Conservation (phyloP, 1,284 basidiomycete species). For the Tilletia walkeri region DNA sequence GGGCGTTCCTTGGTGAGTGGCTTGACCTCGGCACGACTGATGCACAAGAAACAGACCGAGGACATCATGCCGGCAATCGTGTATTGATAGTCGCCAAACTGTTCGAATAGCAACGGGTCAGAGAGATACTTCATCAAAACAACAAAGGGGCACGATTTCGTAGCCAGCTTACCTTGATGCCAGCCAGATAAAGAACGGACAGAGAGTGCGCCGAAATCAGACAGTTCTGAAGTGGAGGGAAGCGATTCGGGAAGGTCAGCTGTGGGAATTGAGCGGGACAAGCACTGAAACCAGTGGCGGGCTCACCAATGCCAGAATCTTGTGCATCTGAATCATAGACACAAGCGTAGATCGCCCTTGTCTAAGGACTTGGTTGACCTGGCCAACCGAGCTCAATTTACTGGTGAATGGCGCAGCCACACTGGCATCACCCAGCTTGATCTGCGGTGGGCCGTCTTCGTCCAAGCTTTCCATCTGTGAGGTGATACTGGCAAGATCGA, state of each 20-base stretch:
- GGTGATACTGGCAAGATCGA: constrained; percentile 49
- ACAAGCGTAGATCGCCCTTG: constrained; percentile 54
- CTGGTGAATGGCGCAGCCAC: constrained; percentile 55
- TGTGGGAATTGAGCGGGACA: not conserved
- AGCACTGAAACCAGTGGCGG: not conserved
- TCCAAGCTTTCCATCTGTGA: constrained; percentile 48
- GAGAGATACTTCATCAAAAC: not conserved
- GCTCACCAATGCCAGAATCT: constrained; percentile 48
- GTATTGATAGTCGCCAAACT: constrained; percentile 52
- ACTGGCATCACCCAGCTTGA: constrained; percentile 52
- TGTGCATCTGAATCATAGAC: constrained; percentile 55
- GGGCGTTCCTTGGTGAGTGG: constrained; percentile 51
- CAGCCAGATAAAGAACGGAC: constrained; percentile 49
- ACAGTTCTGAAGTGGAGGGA: constrained; percentile 33
- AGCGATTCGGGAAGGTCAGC: not conserved
- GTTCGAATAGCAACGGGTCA: not conserved
- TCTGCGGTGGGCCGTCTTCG: constrained; percentile 55
- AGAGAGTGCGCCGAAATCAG: constrained; percentile 53
- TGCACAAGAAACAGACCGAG: constrained; percentile 52
- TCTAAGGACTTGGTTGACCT: constrained; percentile 48
- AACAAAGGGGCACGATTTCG: not conserved
- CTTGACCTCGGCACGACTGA: constrained; percentile 42
- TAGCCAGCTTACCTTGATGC: constrained; percentile 38
- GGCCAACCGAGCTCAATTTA: constrained; percentile 46
- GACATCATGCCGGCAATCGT: constrained; percentile 52